phyloP scores from a whole-genome alignment of 2,329 filamentous ascomycete genomes.

The Myriosclerotinia scirpicola region DNA sequence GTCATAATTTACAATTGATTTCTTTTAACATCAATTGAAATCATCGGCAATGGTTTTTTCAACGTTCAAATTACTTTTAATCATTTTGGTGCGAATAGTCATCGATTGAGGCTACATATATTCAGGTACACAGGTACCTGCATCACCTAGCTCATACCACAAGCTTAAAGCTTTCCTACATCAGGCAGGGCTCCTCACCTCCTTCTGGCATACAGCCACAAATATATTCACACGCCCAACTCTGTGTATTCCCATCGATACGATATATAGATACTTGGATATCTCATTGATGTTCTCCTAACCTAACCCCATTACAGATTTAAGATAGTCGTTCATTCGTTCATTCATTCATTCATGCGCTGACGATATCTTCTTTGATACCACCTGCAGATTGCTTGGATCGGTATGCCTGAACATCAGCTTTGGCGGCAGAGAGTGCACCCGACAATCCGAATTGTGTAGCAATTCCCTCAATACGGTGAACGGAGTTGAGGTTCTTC shows the following conservation, averaged over 20 bases:
- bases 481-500: conserved; percentile 81
- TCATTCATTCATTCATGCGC: conserved; percentile 17
- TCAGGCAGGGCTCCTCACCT: neutral
- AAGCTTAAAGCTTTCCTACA: conserved; percentile 15
- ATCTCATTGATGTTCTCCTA: neutral
- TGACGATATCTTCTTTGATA: conserved; percentile 15
- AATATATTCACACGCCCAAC: conserved; percentile 10
- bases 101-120: conserved; percentile 16
- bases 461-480: conserved; percentile 71
- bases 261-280: conserved; percentile 6
- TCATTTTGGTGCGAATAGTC: conserved; percentile 9
- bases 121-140: conserved; percentile 22
- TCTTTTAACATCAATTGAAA: conserved; percentile 7
- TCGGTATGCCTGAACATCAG: conserved; percentile 29
- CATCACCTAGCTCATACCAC: conserved; percentile 15
- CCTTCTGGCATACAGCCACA: neutral
- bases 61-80: neutral
- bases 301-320: neutral
- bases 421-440: conserved; percentile 50
- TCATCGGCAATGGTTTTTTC: neutral
- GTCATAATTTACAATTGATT: neutral
- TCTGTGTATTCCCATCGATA: conserved; percentile 4
- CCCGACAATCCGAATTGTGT: conserved; percentile 64
- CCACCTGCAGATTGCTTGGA: conserved; percentile 14
- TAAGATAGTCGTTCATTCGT: conserved; percentile 7